Evolutionary conservation across 2,329 filamentous ascomycete genomes (phyloP).

Genomic region (Colletotrichum cordylinicola): DNA sequence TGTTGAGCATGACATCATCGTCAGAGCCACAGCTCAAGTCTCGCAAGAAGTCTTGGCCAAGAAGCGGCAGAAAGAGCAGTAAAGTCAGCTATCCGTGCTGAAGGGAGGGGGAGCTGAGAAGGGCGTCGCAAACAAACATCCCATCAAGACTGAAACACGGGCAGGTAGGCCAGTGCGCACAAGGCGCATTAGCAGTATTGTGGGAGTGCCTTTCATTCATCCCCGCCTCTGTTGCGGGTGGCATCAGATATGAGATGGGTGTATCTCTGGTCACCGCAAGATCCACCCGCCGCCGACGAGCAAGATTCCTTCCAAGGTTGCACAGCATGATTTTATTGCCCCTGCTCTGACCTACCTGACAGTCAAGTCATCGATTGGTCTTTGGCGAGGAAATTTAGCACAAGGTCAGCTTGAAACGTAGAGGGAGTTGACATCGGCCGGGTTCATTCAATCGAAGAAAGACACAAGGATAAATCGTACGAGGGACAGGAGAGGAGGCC

Average conservation of each 20-base stretch:
- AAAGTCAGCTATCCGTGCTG: neutral
- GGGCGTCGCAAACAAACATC: neutral
- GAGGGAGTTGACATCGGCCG: neutral
- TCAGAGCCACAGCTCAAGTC: constrained; percentile 70
- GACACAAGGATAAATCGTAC: neutral
- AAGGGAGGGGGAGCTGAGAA: neutral
- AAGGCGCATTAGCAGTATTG: neutral
- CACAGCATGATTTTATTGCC: neutral
- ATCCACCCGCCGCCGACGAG: neutral
- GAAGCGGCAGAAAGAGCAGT: neutral
- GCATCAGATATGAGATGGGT: neutral
- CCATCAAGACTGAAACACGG: neutral
- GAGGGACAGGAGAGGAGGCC: neutral
- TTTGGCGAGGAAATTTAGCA: neutral
- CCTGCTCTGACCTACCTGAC: neutral
- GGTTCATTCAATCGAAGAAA: neutral
- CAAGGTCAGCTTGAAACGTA: neutral
- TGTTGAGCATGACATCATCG: constrained; percentile 79
- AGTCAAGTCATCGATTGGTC: neutral
- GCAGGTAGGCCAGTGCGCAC: neutral
- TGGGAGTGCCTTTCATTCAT: neutral
- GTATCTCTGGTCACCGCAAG: neutral
- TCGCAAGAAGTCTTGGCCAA: constrained; percentile 39
- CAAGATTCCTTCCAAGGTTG: neutral
- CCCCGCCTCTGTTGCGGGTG: neutral